Evolutionary conservation across 164 flowering plant genomes (phyloP), one percentile per base, ranked within the genome.

Genomic region (Stephania cephalantha): DNA sequence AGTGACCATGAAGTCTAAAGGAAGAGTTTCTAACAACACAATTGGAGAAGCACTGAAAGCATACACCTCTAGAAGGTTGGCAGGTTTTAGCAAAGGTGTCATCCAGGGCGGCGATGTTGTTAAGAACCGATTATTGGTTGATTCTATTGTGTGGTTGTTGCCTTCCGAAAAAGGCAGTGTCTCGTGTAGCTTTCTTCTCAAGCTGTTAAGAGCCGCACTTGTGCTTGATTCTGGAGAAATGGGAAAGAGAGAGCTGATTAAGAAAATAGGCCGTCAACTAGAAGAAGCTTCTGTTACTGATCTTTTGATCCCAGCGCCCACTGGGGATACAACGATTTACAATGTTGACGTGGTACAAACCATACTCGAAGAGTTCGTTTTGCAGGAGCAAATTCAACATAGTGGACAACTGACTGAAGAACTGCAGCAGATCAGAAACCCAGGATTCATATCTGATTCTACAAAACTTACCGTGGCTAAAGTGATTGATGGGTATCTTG

Each of bases 11-110:
- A 90, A 85, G 72, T 78, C 82, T 45, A 94, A 89, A 81, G 86
- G 81, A 1, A 70, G 76, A 71, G 68, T 90, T 9, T 72, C 87
- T 2, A 69, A 72, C 69, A 87, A 90, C 63, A 88, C 91, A 67
- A 82, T 94, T 69, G 98, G 98, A 53, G 96, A 94, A 78, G 93
- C 97, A 65, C 78, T 94, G 77, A 91, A 88, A 77, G 91, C 97
- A 50, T 94, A 87, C 81, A 87, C 94, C 22, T 80, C 79, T n/a
- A 84, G 85, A 78, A 85, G 86, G 77, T 65, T 96, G 29, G 92
- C 97, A 1, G 94, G 92, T 68, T 86, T 91, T 18, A 79, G 87
- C 80, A 89, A 85, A 80, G 88, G 87, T 63, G 69, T 74, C 61
- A 66, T 83, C 73, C 84, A 82, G 45, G 70, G 82, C 61, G 81